Conservation (phyloP, 2,329 filamentous ascomycete genomes). For the Exophiala sp. region DNA sequence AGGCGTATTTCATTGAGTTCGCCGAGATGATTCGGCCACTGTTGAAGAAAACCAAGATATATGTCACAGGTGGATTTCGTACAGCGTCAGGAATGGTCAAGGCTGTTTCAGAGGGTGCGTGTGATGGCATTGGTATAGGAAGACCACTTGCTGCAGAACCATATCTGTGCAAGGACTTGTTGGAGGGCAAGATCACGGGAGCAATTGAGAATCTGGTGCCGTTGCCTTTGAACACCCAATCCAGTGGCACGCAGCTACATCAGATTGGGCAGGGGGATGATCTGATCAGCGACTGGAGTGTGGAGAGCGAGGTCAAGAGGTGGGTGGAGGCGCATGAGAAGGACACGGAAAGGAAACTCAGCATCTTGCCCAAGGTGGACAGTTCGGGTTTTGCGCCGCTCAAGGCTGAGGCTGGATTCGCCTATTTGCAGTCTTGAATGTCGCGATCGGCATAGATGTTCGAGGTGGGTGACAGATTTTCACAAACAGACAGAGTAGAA, state of each 20-base stretch:
- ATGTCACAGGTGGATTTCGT: conserved; percentile 24
- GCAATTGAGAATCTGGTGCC: conserved; percentile 25
- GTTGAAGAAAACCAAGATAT: conserved; percentile 25
- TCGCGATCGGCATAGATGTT: neutral
- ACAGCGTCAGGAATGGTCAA: conserved; percentile 23
- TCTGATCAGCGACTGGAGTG: conserved; percentile 25
- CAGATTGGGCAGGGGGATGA: conserved; percentile 21
- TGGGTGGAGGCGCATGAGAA: conserved; percentile 23
- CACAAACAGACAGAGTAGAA: neutral
- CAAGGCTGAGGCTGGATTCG: conserved; percentile 23
- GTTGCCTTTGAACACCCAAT: conserved; percentile 21
- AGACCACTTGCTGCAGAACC: conserved; percentile 24
- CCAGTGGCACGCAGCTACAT: conserved; percentile 24
- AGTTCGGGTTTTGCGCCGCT: conserved; percentile 35
- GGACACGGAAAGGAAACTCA: conserved; percentile 26
- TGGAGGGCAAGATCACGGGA: conserved; percentile 18
- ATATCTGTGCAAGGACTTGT: conserved; percentile 21
- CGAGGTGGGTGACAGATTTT: neutral
- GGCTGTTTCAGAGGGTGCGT: conserved; percentile 15
- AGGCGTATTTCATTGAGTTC: conserved; percentile 28
- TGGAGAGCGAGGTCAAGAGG: conserved; percentile 26
- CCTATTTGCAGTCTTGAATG: conserved; percentile 15
- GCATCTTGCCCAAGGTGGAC: conserved; percentile 31
- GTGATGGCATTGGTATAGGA: conserved; percentile 25
- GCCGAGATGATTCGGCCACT: conserved; percentile 25